Evolutionary conservation across 2,329 filamentous ascomycete species (phyloP), one percentile per base, ranked within the genome.

Genomic region (Ophiostoma fasciatum): DNA sequence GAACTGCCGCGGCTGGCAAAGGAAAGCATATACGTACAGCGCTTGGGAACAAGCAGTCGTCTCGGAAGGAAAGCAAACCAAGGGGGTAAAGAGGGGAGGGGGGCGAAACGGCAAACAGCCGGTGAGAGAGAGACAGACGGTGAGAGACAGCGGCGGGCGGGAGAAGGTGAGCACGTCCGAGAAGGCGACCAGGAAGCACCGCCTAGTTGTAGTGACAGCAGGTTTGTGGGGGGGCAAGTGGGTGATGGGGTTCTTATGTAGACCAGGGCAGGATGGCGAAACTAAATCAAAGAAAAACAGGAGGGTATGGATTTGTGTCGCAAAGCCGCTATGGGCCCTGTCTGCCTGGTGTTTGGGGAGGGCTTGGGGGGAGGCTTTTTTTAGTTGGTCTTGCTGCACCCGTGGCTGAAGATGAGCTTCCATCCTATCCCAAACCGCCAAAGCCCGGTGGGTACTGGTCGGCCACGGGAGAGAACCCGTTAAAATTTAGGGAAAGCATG

Each of bases 221-320:
- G 22, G 14, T 20, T 30, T 38, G 39, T 41, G 37, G 37, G 42
- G 36, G 35, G 35, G 35, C 21, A 36, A 42, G 44, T 39, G 46
- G 44, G 43, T 36, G 41, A 34, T 40, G 44, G 42, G 45, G 42
- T 45, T 46, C 45, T 46, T 47, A 48, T 46, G 44, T 46, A 47
- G 39, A 47, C 47, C 45, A 45, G 43, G 43, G 48, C 38, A 48
- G 39, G 45, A 47, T 53, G 49, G 48, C 50, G 47, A 54, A 49
- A 47, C 42, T 51, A 47, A 49, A 45, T 35, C 34, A 46, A 45
- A 48, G 45, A 46, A 50, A 49, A 49, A 50, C 38, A 42, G 42
- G 42, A 44, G 20, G 29, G 22, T 33, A 28, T 31, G 35, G 28
- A 28, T 30, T 33, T 37, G 39, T 41, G 39, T 41, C 33, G 36